A percentile compares a stretch with the other conserved stretches of the same genome.
phyloP scores from a whole-genome alignment of 768 basidiomycete genomes.

The Tricholoma matsutake region DNA sequence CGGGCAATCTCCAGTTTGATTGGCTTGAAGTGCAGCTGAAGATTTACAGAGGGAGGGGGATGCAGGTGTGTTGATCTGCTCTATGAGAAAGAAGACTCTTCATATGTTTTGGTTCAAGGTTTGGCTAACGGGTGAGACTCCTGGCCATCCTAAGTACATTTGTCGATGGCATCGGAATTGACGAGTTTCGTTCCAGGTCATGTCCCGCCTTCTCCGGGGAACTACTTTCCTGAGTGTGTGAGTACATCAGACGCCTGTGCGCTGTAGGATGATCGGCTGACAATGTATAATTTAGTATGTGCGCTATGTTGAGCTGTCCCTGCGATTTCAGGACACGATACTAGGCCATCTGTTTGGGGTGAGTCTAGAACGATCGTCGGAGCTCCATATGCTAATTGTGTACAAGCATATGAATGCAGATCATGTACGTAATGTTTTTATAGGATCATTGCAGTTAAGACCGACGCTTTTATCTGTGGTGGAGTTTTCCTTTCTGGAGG shows the following conservation, averaged over 20 bases:
- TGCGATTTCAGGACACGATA: constrained; percentile 85
- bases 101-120: constrained; percentile 26
- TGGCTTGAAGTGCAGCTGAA: constrained; percentile 88
- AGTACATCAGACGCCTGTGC: constrained; percentile 26
- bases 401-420: constrained; percentile 81
- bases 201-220: constrained; percentile 77
- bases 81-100: not conserved
- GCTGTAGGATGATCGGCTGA: constrained; percentile 12
- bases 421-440: constrained; percentile 43
- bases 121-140: constrained; percentile 41
- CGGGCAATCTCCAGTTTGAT: constrained; percentile 85
- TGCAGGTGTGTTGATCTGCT: constrained; percentile 57
- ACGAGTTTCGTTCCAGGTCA: constrained; percentile 52
- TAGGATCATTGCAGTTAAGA: constrained; percentile 5
- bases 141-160: constrained; percentile 7
- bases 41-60: constrained; percentile 59
- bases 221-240: constrained; percentile 86
- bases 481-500: constrained; percentile 57
- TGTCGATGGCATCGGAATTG: constrained; percentile 4
- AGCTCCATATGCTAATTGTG: constrained; percentile 27
- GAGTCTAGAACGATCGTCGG: constrained; percentile 28
- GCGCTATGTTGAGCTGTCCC: constrained; percentile 69
- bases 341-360: constrained; percentile 84
- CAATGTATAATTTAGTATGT: constrained; percentile 42
- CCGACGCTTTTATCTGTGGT: constrained; percentile 9